These are phyloP conservation scores for Phytophthora lateralis DNA, from an alignment of 352 stramenopile genomes.

Conservation along the genomic window DNA sequence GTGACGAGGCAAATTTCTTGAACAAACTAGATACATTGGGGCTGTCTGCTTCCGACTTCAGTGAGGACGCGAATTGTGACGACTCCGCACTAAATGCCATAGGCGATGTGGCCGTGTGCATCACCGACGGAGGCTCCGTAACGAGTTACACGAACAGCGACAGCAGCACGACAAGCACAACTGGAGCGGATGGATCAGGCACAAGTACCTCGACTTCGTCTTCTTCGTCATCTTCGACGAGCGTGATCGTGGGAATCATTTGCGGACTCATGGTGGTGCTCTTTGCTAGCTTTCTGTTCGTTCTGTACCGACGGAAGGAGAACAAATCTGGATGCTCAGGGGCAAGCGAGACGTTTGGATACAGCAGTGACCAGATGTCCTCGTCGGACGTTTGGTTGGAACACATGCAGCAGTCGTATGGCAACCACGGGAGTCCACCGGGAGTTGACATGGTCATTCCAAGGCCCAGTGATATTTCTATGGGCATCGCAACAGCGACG, in stretches of 20 bases:
- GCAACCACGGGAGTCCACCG: not conserved
- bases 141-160: conserved; percentile 13
- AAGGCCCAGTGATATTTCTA: conserved; percentile 7
- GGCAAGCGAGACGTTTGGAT: conserved; percentile 15
- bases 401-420: conserved; percentile 9
- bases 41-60: conserved; percentile 38
- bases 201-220: conserved; percentile 2
- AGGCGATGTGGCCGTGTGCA: conserved; percentile 28
- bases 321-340: conserved; percentile 3
- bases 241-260: conserved; percentile 29
- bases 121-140: conserved; percentile 24
- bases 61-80: conserved; percentile 26
- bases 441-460: not conserved
- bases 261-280: conserved; percentile 22
- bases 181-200: conserved; percentile 1
- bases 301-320: conserved; percentile 22
- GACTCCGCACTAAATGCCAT: conserved; percentile 18
- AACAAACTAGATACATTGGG: conserved; percentile 35
- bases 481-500: conserved; percentile 11
- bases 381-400: conserved; percentile 5
- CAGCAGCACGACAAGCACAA: conserved; percentile 6
- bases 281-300: conserved; percentile 15
- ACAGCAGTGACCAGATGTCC: conserved; percentile 9
- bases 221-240: conserved; percentile 23
- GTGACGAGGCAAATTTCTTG: conserved; percentile 34